Evolutionary conservation across 2,329 filamentous ascomycete species (phyloP).

Genomic region (Orbilia blumenaviensis): DNA sequence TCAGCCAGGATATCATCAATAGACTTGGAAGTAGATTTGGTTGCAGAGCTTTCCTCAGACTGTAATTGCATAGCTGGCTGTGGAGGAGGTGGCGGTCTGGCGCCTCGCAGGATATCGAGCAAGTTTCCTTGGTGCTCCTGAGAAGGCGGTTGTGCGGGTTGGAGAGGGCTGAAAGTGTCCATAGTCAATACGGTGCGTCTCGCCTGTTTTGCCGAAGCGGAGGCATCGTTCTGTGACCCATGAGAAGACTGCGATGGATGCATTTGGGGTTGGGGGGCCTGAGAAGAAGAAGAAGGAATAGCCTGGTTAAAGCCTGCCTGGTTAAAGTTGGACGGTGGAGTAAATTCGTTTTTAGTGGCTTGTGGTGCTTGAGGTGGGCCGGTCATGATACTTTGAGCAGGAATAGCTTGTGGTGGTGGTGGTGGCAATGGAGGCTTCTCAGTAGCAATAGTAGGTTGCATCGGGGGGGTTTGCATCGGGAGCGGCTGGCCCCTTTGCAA

Average conservation of each 20-base stretch:
- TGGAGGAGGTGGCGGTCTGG: conserved; percentile 50
- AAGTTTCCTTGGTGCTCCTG: conserved; percentile 55
- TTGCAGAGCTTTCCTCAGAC: conserved; percentile 5
- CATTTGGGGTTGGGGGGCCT: neutral
- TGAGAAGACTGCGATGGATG: neutral
- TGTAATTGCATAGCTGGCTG: conserved; percentile 46
- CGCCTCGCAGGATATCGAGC: conserved; percentile 56
- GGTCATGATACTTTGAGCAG: no score
- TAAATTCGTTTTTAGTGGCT: neutral
- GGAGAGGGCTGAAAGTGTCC: conserved; percentile 52
- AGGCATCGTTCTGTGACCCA: conserved; percentile 19
- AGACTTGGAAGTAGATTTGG: conserved; percentile 9
- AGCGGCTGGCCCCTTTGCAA: conserved; percentile 49
- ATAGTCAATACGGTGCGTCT: conserved; percentile 51
- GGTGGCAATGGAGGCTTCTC: neutral
- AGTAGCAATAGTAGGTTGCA: neutral
- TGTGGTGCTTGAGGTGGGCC: conserved; percentile 13
- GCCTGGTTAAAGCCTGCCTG: neutral
- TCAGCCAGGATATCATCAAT: conserved; percentile 32
- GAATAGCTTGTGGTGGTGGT: neutral
- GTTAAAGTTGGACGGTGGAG: neutral
- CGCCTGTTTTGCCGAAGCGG: conserved; percentile 33
- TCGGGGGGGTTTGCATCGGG: conserved; percentile 11
- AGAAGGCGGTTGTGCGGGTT: conserved; percentile 53
- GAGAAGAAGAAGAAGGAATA: neutral